Evolutionary conservation across 768 basidiomycete genomes (phyloP), one percentile per base, ranked within the genome.

Genomic region (Hypholoma sublateritium): DNA sequence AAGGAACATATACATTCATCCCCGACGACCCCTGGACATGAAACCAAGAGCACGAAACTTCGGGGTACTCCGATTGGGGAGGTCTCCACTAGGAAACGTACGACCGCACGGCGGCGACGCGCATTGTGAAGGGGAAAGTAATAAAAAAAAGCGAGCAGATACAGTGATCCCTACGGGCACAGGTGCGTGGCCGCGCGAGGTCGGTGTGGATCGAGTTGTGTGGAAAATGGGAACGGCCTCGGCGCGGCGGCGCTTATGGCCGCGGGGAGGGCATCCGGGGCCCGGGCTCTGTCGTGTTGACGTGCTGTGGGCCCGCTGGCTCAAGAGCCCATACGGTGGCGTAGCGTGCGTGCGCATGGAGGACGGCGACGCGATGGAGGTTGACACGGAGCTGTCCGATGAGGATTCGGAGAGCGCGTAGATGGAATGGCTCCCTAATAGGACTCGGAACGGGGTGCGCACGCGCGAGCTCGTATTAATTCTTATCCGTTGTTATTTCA

Each of bases 211-310:
- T 51, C 83, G 88, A 1, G 89, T 89, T 0, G 76, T 74, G 1
- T 98, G 96, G 96, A 91, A 97, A 79, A 76, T 47, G 84, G 81
- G 2, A 85, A 85, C 45, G 93, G 93, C 1, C 76, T 92, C 1
- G 80, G 64, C n/a, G 76, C 71, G 17, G 82, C 77, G 49, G 80
- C 72, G 17, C 63, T 93, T 60, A 71, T 95, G 17, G 94, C 89
- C 2, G 89, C 88, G n/a, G 89, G 86, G 0, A 92, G n/a, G n/a
- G n/a, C n/a, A n/a, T n/a, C n/a, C 89, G 12, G 93, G 85, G 5
- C 87, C 88, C 7, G 97, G 95, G 1, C 72, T 98, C 19, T 94
- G 90, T 63, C 76, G 96, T 47, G 80, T 98, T 9, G 95, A 99
- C 63, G 83, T 85, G 65, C 66, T 95, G 14, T 72, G 80, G 63